phyloP scores from a whole-genome alignment of 345 rosid species.

The Draba incana region DNA sequence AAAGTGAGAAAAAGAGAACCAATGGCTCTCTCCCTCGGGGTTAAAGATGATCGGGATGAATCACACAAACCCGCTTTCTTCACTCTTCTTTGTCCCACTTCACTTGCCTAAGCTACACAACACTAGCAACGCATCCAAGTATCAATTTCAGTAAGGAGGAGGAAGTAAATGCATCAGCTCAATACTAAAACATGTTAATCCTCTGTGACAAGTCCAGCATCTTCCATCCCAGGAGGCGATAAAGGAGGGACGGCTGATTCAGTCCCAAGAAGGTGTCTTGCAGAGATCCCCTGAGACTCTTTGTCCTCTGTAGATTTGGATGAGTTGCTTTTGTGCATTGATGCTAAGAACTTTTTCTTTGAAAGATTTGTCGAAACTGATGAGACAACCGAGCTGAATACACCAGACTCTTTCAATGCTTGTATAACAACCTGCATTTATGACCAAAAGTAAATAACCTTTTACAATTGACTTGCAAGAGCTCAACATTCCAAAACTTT shows the following conservation, averaged over 20 bases:
- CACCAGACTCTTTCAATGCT: slow-evolving; percentile 84
- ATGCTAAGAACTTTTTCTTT: slow-evolving; percentile 55
- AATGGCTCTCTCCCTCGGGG: not conserved
- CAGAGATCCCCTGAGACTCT: slow-evolving; percentile 51
- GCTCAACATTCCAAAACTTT: not conserved
- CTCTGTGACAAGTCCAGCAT: slow-evolving; percentile 31
- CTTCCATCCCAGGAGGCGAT: slow-evolving; percentile 68
- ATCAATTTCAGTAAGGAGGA: slow-evolving; percentile 19
- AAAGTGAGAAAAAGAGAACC: too few relatives aligned
- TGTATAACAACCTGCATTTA: slow-evolving; percentile 68
- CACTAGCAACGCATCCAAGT: slow-evolving; percentile 5
- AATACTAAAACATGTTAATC: slow-evolving; percentile 19
- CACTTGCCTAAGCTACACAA: slow-evolving; percentile 32
- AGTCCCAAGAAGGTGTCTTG: slow-evolving; percentile 57
- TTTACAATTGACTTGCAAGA: slow-evolving; percentile 2
- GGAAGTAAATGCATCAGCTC: slow-evolving; percentile 5
- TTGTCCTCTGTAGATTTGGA: slow-evolving; percentile 48
- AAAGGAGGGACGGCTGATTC: slow-evolving; percentile 75
- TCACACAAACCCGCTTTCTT: slow-evolving; percentile 30
- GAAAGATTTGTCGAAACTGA: slow-evolving; percentile 59
- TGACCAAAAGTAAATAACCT: slow-evolving; percentile 2
- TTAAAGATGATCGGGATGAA: slow-evolving; percentile 19
- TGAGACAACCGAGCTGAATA: slow-evolving; percentile 71
- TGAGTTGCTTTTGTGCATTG: slow-evolving; percentile 54
- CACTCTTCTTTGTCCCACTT: slow-evolving; percentile 18